Percentiles rank a stretch among this genome's conserved stretches.
These are phyloP conservation scores for Madurella mycetomatis DNA, from an alignment of 2,329 filamentous ascomycete species.

Conservation along the genomic window DNA sequence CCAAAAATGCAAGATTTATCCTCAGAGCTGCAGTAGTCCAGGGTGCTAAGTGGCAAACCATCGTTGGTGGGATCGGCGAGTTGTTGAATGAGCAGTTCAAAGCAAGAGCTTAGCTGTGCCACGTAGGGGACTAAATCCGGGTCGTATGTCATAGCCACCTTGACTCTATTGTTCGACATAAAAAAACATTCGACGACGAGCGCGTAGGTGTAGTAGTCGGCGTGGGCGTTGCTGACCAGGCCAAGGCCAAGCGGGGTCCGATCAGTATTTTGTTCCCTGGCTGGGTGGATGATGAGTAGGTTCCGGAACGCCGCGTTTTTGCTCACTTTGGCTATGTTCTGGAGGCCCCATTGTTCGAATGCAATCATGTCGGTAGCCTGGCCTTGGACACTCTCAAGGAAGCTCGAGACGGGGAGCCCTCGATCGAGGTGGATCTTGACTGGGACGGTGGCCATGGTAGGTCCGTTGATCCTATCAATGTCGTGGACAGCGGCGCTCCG, in stretches of 20 bases:
- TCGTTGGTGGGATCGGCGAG: too few relatives aligned
- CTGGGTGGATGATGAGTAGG: conserved; percentile 30
- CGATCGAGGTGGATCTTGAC: conserved; percentile 30
- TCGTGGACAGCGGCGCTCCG: conserved; percentile 23
- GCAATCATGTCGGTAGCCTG: conserved; percentile 22
- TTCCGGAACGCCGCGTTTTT: conserved; percentile 26
- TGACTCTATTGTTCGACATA: too few relatives aligned
- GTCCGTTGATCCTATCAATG: conserved; percentile 18
- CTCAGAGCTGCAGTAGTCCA: too few relatives aligned
- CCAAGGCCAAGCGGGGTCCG: conserved; percentile 14
- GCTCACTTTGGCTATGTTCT: conserved; percentile 22
- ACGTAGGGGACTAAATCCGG: too few relatives aligned
- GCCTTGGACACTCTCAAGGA: conserved; percentile 34
- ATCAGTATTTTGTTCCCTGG: conserved; percentile 12
- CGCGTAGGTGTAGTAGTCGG: too few relatives aligned
- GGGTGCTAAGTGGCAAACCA: too few relatives aligned
- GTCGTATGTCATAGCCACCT: too few relatives aligned
- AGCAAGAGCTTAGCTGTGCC: too few relatives aligned
- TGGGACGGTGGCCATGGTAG: conserved; percentile 39
- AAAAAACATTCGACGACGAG: too few relatives aligned
- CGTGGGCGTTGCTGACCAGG: too few relatives aligned
- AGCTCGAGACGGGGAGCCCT: conserved; percentile 31
- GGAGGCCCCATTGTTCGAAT: conserved; percentile 25
- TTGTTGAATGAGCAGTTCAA: too few relatives aligned
- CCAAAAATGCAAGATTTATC: too few relatives aligned